A percentile compares a stretch with the other conserved stretches of the same genome.
Conservation (phyloP, 2,329 filamentous ascomycete genomes). For the Talaromyces amestolkiae region DNA sequence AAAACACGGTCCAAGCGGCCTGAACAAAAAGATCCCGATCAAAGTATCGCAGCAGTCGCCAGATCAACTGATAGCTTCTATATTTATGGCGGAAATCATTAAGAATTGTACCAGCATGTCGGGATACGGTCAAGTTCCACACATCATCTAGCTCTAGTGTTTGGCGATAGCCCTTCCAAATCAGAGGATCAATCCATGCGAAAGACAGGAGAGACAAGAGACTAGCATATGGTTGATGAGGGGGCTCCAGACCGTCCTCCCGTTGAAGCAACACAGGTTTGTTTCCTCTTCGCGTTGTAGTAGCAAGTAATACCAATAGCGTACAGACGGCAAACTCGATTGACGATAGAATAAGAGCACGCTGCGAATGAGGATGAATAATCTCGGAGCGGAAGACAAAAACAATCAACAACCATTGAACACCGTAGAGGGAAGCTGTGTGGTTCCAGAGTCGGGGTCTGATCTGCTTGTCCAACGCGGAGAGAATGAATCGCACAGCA, state of each 20-base stretch:
- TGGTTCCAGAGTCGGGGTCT: slow-evolving; percentile 87
- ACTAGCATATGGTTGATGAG: slow-evolving; percentile 81
- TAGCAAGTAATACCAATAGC: slow-evolving; percentile 70
- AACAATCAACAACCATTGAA: slow-evolving; percentile 75
- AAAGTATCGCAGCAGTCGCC: slow-evolving; percentile 83
- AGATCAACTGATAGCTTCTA: slow-evolving; percentile 74
- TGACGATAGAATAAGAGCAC: slow-evolving; percentile 64
- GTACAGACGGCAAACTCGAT: slow-evolving; percentile 72
- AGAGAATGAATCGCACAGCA: slow-evolving; percentile 65
- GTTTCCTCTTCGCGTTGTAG: slow-evolving; percentile 87
- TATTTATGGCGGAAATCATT: slow-evolving; percentile 80
- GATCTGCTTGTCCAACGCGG: slow-evolving; percentile 60
- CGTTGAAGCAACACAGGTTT: slow-evolving; percentile 83
- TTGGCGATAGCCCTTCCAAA: slow-evolving; percentile 84
- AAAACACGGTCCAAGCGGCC: slow-evolving; percentile 73
- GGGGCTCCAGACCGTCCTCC: slow-evolving; percentile 83
- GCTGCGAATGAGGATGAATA: slow-evolving; percentile 67
- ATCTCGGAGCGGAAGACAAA: slow-evolving; percentile 81
- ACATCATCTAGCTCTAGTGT: slow-evolving; percentile 79
- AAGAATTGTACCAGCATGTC: slow-evolving; percentile 80
- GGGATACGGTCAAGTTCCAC: slow-evolving; percentile 85
- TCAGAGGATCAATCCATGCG: slow-evolving; percentile 83
- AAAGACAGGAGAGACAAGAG: slow-evolving; percentile 85
- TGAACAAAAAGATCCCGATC: slow-evolving; percentile 72
- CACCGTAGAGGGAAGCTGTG: slow-evolving; percentile 77